phyloP scores from a whole-genome alignment of 2,329 filamentous ascomycete species.

The Fusarium albidum region DNA sequence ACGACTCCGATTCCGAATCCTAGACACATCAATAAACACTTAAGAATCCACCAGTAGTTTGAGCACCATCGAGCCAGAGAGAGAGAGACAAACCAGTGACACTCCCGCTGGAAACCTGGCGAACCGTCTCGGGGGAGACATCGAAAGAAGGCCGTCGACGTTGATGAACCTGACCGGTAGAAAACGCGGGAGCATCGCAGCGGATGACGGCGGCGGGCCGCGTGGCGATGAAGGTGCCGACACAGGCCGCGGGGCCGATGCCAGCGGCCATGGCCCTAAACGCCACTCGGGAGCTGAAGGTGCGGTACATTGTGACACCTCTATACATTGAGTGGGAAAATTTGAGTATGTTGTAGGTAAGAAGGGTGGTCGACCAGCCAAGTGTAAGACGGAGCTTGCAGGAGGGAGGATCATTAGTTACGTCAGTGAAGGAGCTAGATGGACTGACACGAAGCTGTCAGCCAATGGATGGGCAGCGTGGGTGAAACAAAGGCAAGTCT shows the following conservation, averaged over 20 bases:
- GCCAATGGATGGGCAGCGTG: slow-evolving; percentile 33
- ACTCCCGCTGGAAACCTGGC: slow-evolving; percentile 63
- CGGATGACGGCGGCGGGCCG: slow-evolving; percentile 38
- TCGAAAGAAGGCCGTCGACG: slow-evolving; percentile 24
- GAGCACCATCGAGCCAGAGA: neutral
- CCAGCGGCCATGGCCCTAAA: slow-evolving; percentile 39
- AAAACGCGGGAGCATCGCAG: slow-evolving; percentile 41
- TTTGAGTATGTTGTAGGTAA: slow-evolving; percentile 5
- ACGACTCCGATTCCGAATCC: slow-evolving; percentile 71
- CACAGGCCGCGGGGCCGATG: slow-evolving; percentile 41
- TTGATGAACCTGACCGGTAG: slow-evolving; percentile 24
- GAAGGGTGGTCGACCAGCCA: slow-evolving; percentile 1
- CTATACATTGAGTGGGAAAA: neutral
- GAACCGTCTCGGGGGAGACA: slow-evolving; percentile 47
- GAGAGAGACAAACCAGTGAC: slow-evolving; percentile 52
- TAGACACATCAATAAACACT: slow-evolving; percentile 43
- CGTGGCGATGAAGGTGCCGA: slow-evolving; percentile 38
- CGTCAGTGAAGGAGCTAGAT: slow-evolving; percentile 29
- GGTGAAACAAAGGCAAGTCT: slow-evolving; percentile 23
- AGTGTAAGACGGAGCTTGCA: neutral
- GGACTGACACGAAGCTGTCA: slow-evolving; percentile 15
- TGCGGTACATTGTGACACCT: slow-evolving; percentile 33
- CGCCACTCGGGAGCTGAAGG: slow-evolving; percentile 31
- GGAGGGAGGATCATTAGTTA: slow-evolving; percentile 20
- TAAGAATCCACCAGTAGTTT: slow-evolving; percentile 1